Evolutionary conservation across 2,329 filamentous ascomycete genomes (phyloP), one percentile per base, ranked within the genome.

Genomic region (Talaromyces sp.): DNA sequence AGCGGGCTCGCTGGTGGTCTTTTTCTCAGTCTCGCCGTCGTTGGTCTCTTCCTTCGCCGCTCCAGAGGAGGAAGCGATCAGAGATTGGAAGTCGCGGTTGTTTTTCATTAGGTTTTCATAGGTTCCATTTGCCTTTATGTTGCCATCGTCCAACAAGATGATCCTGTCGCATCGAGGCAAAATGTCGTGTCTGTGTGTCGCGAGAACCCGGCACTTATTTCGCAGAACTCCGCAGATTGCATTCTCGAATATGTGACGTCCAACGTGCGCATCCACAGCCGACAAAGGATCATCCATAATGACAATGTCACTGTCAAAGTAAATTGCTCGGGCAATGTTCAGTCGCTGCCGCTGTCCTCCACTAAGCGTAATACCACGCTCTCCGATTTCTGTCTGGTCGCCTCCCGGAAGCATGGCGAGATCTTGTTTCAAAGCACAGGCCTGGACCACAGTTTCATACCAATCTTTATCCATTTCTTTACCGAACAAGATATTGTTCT

Each of bases 401-500:
- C 83, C 84, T 9, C 80, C 77, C 26, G 79, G 77, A 62, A 87
- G 81, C 10, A 73, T 77, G 4, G 78, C 75, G 3, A 88, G 75
- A 63, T 88, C 85, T 0, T 79, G 78, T 0, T 77, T 71, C 5
- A 88, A 73, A 2, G 82, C 83, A 66, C 84, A 87, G 0, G 84
- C 83, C 29, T 85, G 79, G 0, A 89, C 70, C 0, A 87, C 84
- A 55, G 81, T 78, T 17, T 81, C 76, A 68, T 89, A 89, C 35
- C 84, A 75, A 7, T 67, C 64, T 5, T 76, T 71, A 59, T 87
- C 82, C 52, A 81, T 82, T 41, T 80, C 77, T 41, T 75, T 79
- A 7, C 83, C 83, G 62, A 88, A 87, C 4, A 87, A 68, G n/a
- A 88, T 87, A 65, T 88, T 88, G 13, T 87, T 83, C 4, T 81